phyloP scores from a whole-genome alignment of 352 stramenopile species.

The Phytophthora vignae region DNA sequence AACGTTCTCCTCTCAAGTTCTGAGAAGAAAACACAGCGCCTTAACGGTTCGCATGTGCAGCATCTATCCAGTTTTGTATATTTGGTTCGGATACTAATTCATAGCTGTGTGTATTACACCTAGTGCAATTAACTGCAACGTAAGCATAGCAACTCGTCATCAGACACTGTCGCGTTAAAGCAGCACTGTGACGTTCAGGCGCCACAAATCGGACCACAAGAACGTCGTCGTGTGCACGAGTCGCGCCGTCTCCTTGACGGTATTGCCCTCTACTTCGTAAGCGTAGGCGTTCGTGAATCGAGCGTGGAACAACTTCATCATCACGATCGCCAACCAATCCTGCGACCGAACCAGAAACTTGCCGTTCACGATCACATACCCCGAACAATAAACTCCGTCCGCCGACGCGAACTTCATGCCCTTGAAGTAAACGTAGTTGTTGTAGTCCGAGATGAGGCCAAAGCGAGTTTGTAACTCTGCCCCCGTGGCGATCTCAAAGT shows the following conservation, averaged over 20 bases:
- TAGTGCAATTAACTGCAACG: too few relatives aligned
- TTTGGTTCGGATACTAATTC: too few relatives aligned
- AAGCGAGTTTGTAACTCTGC: slow-evolving; percentile 32
- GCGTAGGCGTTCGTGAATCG: slow-evolving; percentile 30
- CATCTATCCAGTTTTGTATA: too few relatives aligned
- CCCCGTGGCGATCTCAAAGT: slow-evolving; percentile 33
- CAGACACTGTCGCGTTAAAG: neutral
- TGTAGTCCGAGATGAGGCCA: slow-evolving; percentile 43
- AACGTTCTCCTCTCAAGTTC: too few relatives aligned
- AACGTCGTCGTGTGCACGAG: slow-evolving; percentile 36
- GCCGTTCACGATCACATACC: slow-evolving; percentile 44
- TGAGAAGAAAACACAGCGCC: too few relatives aligned
- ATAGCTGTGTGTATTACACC: too few relatives aligned
- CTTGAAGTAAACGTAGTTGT: slow-evolving; percentile 45
- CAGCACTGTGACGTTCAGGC: slow-evolving; percentile 33
- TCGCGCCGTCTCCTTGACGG: slow-evolving; percentile 33
- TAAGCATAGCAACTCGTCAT: too few relatives aligned
- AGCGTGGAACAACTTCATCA: slow-evolving; percentile 34
- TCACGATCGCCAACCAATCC: slow-evolving; percentile 23
- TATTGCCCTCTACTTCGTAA: slow-evolving; percentile 40
- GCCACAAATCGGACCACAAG: slow-evolving; percentile 26
- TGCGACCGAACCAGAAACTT: slow-evolving; percentile 43
- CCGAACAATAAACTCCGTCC: slow-evolving; percentile 43
- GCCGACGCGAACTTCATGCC: slow-evolving; percentile 44
- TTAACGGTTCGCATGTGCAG: too few relatives aligned